Evolutionary conservation across 2,329 filamentous ascomycete genomes (phyloP).

Genomic region (Cladosporium sp.): DNA sequence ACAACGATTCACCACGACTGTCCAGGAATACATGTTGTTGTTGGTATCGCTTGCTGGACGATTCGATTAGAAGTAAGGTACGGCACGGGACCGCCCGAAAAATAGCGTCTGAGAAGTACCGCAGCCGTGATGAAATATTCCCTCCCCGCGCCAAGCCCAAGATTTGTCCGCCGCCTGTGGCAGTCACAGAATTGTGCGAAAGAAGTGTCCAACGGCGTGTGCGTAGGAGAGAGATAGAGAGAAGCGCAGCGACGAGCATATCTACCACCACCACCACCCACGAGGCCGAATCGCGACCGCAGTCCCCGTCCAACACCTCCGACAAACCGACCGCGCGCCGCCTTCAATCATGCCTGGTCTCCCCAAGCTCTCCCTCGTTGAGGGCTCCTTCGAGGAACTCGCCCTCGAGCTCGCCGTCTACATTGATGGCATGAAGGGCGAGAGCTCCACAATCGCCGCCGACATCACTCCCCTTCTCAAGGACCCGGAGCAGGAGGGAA

Average conservation of each 20-base stretch:
- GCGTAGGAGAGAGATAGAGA: neutral
- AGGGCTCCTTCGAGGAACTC: constrained; percentile 91
- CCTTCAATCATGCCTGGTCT: constrained; percentile 51
- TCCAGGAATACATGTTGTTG: too few species aligned
- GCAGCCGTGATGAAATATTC: too few species aligned
- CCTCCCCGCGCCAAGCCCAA: constrained; percentile 2
- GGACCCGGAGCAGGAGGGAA: constrained; percentile 38
- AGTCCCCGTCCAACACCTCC: neutral
- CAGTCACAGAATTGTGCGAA: neutral
- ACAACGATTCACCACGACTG: too few species aligned
- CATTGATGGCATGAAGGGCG: constrained; percentile 72
- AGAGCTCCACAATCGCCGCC: constrained; percentile 52
- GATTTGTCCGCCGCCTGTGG: neutral
- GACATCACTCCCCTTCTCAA: constrained; percentile 67
- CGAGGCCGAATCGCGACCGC: constrained; percentile 9
- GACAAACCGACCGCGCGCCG: constrained; percentile 5
- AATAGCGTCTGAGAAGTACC: too few species aligned
- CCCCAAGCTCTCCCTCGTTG: constrained; percentile 66
- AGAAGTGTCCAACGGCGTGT: neutral
- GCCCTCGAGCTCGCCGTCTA: constrained; percentile 93
- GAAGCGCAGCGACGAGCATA: neutral
- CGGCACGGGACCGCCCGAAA: too few species aligned
- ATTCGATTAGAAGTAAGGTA: too few species aligned
- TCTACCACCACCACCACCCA: constrained; percentile 5
- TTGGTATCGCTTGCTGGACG: too few species aligned